phyloP scores from a whole-genome alignment of 768 basidiomycete genomes.

The Boletus rubescentipes region DNA sequence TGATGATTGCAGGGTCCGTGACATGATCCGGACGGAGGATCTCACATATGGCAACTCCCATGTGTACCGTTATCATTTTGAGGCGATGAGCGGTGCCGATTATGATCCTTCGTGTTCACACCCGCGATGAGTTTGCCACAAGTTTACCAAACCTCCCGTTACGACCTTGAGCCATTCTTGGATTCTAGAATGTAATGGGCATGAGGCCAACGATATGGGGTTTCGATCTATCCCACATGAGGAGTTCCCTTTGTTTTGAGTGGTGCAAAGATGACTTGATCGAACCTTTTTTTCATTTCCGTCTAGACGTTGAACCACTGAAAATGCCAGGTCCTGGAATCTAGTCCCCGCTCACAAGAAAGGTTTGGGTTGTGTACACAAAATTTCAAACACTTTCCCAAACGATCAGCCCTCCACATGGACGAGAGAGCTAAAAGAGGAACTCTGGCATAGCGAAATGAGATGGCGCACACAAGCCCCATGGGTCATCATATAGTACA shows the following conservation, averaged over 20 bases:
- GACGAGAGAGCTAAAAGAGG: neutral
- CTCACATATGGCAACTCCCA: slow-evolving; percentile 1
- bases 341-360: neutral
- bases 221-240: slow-evolving; percentile 8
- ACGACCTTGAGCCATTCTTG: neutral
- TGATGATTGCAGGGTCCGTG: neutral
- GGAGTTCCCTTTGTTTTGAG: slow-evolving; percentile 19
- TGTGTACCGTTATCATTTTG: neutral
- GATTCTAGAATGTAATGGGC: slow-evolving; percentile 7
- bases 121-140: slow-evolving; percentile 13
- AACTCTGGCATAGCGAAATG: neutral
- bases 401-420: neutral
- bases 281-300: slow-evolving; percentile 5
- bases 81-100: slow-evolving; percentile 9
- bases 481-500: neutral
- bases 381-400: neutral
- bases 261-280: neutral
- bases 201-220: slow-evolving; percentile 5
- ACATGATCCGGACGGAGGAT: slow-evolving; percentile 4
- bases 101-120: neutral
- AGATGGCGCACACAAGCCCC: neutral
- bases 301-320: neutral
- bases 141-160: slow-evolving; percentile 5
- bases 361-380: neutral
- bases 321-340: neutral